Conservation (phyloP, 2,329 filamentous ascomycete species). For the Cadophora luteo-olivacea region DNA sequence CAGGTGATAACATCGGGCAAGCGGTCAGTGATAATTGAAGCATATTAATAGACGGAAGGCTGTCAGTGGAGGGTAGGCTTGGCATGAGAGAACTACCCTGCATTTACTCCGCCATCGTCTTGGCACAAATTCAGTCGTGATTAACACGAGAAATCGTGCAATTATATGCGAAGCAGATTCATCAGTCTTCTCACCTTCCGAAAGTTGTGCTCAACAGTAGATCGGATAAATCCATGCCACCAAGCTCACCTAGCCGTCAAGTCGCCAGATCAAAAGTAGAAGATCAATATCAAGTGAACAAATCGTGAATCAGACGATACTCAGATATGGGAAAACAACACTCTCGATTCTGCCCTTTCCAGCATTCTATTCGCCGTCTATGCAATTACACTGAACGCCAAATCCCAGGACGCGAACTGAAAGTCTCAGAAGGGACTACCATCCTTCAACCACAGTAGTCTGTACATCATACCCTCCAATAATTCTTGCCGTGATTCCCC, state of each 20-base stretch:
- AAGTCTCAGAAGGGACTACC: constrained; percentile 49
- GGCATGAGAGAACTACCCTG: not conserved
- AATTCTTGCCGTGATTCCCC: constrained; percentile 69
- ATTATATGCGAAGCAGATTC: not conserved
- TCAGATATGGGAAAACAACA: too few relatives aligned
- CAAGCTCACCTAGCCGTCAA: too few relatives aligned
- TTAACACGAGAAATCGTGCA: not conserved
- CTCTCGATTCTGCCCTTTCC: too few relatives aligned
- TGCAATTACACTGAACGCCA: not conserved
- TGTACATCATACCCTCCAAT: constrained; percentile 75
- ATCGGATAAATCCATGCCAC: too few relatives aligned
- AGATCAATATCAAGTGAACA: too few relatives aligned
- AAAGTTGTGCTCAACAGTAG: too few relatives aligned
- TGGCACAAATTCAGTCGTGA: not conserved
- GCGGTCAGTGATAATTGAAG: not conserved
- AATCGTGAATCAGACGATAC: too few relatives aligned
- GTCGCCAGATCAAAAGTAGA: too few relatives aligned
- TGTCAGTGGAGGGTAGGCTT: not conserved
- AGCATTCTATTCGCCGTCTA: not conserved
- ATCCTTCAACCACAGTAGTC: constrained; percentile 67
- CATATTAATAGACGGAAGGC: too few relatives aligned
- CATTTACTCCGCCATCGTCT: not conserved
- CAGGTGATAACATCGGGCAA: too few relatives aligned
- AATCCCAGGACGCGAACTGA: too few relatives aligned
- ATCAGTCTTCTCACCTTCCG: not conserved